Percentiles rank a stretch among this genome's conserved stretches.
Conservation (phyloP, 805 yeast genomes). For the Yarrowia hollandica region DNA sequence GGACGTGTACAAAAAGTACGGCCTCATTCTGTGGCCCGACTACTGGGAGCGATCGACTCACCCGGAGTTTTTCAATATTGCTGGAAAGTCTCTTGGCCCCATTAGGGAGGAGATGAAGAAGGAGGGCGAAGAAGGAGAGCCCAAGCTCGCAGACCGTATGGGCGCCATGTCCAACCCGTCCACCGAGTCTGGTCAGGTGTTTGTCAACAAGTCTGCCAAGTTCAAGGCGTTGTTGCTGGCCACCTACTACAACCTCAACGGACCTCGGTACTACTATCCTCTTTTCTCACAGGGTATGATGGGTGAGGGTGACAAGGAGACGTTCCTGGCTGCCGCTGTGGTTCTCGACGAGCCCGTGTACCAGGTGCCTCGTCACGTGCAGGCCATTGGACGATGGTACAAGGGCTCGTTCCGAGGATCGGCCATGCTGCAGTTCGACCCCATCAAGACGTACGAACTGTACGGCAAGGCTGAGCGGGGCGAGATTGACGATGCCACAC, state of each 20-base stretch:
- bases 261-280: conserved; percentile 60
- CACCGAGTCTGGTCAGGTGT: conserved; percentile 67
- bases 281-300: conserved; percentile 60
- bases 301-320: conserved; percentile 85
- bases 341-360: conserved; percentile 61
- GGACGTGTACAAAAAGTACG: conserved; percentile 54
- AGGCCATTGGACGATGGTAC: conserved; percentile 44
- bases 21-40: conserved; percentile 76
- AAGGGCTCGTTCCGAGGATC: conserved; percentile 54
- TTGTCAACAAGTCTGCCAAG: conserved; percentile 59
- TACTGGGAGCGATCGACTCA: conserved; percentile 84
- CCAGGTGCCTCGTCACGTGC: conserved; percentile 47
- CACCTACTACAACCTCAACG: conserved; percentile 64
- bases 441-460: conserved; percentile 54
- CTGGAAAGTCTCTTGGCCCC: conserved; percentile 53
- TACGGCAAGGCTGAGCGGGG: not conserved
- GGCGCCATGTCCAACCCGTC: conserved; percentile 71
- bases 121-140: not conserved
- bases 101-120: conserved; percentile 43
- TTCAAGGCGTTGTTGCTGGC: conserved; percentile 58
- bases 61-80: conserved; percentile 69
- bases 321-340: conserved; percentile 69
- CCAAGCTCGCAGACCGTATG: conserved; percentile 57
- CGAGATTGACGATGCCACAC: conserved; percentile 2
- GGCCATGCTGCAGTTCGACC: conserved; percentile 76